phyloP scores from a whole-genome alignment of 345 rosid species.

The Acer negundo region DNA sequence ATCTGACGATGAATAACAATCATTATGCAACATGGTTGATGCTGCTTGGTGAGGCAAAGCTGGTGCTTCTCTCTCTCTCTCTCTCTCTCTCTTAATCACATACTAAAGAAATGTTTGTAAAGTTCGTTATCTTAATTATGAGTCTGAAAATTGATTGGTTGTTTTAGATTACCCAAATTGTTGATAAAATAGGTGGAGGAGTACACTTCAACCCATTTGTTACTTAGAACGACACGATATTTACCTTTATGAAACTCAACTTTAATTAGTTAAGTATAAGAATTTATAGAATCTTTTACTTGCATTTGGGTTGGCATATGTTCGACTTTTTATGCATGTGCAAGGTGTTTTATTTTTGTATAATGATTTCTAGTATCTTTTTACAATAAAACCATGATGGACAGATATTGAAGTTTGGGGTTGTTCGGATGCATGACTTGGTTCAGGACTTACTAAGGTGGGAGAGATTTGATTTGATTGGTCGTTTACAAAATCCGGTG shows the following conservation, averaged over 20 bases:
- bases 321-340: slow-evolving; percentile 7
- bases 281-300: background rate
- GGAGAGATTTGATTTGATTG: no score
- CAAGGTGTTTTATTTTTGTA: background rate
- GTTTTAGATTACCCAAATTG: slow-evolving; percentile 61
- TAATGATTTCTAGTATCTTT: no score
- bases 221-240: slow-evolving; percentile 77
- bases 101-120: background rate
- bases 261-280: background rate
- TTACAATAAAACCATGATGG: no score
- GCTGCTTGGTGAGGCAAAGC: slow-evolving; percentile 71
- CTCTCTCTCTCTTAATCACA: no score
- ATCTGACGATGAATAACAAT: slow-evolving; percentile 71
- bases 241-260: background rate
- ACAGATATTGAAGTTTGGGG: no score
- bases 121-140: no score
- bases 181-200: slow-evolving; percentile 77
- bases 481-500: no score
- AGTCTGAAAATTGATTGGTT: no score
- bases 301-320: background rate
- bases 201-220: slow-evolving; percentile 94
- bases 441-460: no score
- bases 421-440: no score
- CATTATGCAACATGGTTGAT: slow-evolving; percentile 90
- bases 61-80: slow-evolving; percentile 52